Evolutionary conservation across 2,329 filamentous ascomycete genomes (phyloP).

Genomic region (Incumbomyces delicatus): DNA sequence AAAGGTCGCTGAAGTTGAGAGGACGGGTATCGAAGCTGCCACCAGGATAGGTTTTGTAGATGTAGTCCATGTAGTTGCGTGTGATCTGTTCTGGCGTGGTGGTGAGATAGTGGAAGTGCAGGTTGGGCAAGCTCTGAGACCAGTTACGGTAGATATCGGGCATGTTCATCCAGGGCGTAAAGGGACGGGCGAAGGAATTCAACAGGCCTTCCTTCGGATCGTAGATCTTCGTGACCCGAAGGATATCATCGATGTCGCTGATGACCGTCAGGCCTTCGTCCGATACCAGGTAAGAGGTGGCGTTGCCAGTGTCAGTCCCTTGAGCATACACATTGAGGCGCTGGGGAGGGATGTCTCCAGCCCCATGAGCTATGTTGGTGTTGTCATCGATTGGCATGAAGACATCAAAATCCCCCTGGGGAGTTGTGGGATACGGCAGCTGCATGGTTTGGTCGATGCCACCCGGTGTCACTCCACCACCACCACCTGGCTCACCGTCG

Average conservation of each 20-base stretch:
- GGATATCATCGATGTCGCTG: conserved; percentile 70
- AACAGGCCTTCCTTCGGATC: conserved; percentile 62
- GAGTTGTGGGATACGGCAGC: conserved; percentile 56
- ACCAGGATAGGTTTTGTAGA: conserved; percentile 66
- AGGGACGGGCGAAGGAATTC: conserved; percentile 65
- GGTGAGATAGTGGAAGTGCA: conserved; percentile 74
- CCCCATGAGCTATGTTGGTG: conserved; percentile 52
- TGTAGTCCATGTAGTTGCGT: conserved; percentile 66
- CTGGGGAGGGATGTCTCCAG: conserved; percentile 55
- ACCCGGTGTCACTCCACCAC: conserved; percentile 41
- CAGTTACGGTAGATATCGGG: conserved; percentile 68
- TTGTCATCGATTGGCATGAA: conserved; percentile 56
- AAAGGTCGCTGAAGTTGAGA: conserved; percentile 67
- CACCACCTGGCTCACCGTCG: conserved; percentile 38
- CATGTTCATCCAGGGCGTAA: conserved; percentile 69
- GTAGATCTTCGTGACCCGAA: conserved; percentile 74
- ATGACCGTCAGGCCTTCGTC: conserved; percentile 60
- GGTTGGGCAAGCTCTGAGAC: conserved; percentile 54
- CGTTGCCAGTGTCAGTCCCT: conserved; percentile 57
- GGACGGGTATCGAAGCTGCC: conserved; percentile 70
- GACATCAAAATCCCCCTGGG: conserved; percentile 61
- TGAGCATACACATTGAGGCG: conserved; percentile 58
- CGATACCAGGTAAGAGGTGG: conserved; percentile 67
- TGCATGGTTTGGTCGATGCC: conserved; percentile 55
- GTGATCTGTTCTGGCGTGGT: conserved; percentile 71